Base-by-base conservation (phyloP, 2,329 filamentous ascomycete species). In the Paraphoma sp. region DNA sequence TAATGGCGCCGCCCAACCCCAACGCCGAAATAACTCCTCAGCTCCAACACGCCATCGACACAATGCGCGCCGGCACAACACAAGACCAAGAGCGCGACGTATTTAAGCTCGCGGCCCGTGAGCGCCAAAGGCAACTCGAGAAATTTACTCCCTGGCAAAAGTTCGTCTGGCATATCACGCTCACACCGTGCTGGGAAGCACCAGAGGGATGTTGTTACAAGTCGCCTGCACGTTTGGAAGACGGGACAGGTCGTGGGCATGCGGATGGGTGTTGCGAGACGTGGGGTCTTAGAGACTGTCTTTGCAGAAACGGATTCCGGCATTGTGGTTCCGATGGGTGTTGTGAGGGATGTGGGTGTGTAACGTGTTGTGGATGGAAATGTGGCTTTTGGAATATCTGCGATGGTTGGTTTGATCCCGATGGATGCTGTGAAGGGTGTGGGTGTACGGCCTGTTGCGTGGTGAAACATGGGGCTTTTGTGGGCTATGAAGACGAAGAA, bases 331-430 rank as follows among this genome's bases (percentile, higher is more conserved):
- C 3, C 18, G 48, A 33, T n/a, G 48, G 23, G 28, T 56, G 53
- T 38, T 56, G 53, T 45, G 48, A 52, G 38, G 53, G 53, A 28
- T 43, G 44, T 48, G 48, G 53, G 31, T 51, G 53, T 48, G 53
- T 51, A 16, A 45, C 11, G 18, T 48, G 54, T 42, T 48, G 49
- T 53, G 54, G 54, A 30, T 52, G 30, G 38, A 28, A 23, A 29
- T 48, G 47, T 51, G 48, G 53, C 18, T 41, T 33, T 30, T 51
- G 53, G 53, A 38, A 46, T 30, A 9, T 45, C 9, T 49, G 51
- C 30, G 47, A 45, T 45, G 33, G 45, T n/a, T 23, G 18, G 36
- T 36, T 36, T 14, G 41, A 17, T 16, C n/a, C 18, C n/a, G 18
- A 43, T 8, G 18, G 41, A 12, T 43, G 33, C 33, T 36, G 33